phyloP scores from a whole-genome alignment of 768 basidiomycete genomes.

The Rhodosporidiobolus sp. region DNA sequence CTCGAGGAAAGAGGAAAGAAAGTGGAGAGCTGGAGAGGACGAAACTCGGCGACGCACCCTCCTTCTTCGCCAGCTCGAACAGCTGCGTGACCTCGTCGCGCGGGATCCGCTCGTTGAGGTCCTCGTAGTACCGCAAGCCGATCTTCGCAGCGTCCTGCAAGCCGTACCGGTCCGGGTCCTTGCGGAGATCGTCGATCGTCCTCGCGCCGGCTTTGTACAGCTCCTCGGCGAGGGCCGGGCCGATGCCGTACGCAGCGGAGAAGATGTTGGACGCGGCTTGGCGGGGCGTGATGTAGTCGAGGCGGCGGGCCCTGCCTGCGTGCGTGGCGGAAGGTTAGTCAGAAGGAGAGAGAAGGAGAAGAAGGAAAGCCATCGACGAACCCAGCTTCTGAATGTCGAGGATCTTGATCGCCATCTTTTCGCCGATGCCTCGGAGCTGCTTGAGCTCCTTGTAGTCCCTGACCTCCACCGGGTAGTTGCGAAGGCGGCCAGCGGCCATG shows the following conservation, averaged over 20 bases:
- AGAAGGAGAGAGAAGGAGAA: background rate
- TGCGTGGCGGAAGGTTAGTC: background rate
- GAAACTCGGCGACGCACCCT: background rate
- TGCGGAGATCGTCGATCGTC: conserved; percentile 6
- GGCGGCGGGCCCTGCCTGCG: conserved; percentile 20
- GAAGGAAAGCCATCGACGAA: background rate
- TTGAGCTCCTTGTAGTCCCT: background rate
- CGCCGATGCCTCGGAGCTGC: conserved; percentile 13
- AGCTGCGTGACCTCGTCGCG: conserved; percentile 47
- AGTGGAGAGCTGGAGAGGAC: background rate
- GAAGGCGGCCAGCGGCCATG: background rate
- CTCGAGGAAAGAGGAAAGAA: background rate
- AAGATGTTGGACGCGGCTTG: background rate
- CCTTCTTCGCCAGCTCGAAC: conserved; percentile 30
- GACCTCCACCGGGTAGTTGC: background rate
- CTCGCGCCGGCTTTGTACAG: conserved; percentile 3
- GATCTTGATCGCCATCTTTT: conserved; percentile 10
- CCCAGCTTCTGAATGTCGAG: conserved; percentile 22
- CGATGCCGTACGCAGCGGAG: conserved; percentile 15
- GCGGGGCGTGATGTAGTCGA: background rate
- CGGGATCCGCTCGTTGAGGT: conserved; percentile 49
- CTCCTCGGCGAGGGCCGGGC: background rate
- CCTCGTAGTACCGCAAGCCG: conserved; percentile 49
- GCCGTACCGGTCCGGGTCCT: background rate
- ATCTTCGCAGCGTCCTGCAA: conserved; percentile 26